A percentile compares a stretch with the other conserved stretches of the same genome.
phyloP scores from a whole-genome alignment of 1,139 yeast species.

The Saccharomyces hybrid region DNA sequence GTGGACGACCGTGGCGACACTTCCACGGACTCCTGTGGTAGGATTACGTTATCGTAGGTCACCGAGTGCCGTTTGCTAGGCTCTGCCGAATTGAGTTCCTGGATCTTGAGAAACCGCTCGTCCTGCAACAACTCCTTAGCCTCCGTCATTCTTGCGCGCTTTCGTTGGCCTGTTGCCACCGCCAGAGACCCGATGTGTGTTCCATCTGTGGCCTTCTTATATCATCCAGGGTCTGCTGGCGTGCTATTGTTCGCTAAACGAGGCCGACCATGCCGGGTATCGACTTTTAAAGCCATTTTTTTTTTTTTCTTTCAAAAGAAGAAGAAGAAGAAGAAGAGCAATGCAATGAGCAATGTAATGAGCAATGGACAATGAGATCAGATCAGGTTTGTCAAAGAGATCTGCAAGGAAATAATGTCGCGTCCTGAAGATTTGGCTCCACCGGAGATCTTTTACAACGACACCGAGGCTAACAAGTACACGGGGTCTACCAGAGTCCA shows the following conservation, averaged over 20 bases:
- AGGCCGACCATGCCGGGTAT: background rate
- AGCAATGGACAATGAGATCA: no score
- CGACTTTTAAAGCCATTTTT: background rate
- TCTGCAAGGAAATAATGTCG: slow-evolving; percentile 50
- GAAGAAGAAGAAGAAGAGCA: background rate
- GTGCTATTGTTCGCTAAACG: slow-evolving; percentile 1
- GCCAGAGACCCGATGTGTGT: background rate
- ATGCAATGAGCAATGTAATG: no score
- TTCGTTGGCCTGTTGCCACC: no score
- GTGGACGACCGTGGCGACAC: slow-evolving; percentile 1
- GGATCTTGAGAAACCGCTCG: slow-evolving; percentile 21
- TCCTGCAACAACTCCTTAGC: slow-evolving; percentile 16
- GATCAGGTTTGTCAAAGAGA: background rate
- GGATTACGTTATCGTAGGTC: slow-evolving; percentile 7
- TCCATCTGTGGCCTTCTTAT: background rate
- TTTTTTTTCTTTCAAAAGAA: background rate
- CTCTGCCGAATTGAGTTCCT: slow-evolving; percentile 18
- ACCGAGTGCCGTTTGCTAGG: slow-evolving; percentile 11
- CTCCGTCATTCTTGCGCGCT: slow-evolving; percentile 8
- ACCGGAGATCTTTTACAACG: slow-evolving; percentile 92
- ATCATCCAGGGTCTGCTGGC: slow-evolving; percentile 1
- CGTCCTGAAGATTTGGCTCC: slow-evolving; percentile 98
- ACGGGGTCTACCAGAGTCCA: slow-evolving; percentile 93
- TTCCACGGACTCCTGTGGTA: background rate
- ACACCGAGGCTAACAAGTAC: slow-evolving; percentile 78